Base-by-base conservation (phyloP, 805 yeast genomes). In the Kodamaea jinghongensis region DNA sequence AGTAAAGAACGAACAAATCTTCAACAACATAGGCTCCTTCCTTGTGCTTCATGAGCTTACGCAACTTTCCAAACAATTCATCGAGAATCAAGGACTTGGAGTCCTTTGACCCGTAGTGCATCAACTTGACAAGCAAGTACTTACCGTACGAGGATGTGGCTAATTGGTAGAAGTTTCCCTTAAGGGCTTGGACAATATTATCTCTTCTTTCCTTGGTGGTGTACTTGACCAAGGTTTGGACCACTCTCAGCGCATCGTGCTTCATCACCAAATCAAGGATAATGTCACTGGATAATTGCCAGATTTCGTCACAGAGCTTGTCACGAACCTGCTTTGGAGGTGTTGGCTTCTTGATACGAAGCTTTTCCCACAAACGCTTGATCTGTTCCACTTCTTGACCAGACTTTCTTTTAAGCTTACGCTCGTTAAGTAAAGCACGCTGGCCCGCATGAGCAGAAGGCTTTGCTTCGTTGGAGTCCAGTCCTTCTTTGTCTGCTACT, bases 1-100 rank as follows among this genome's bases (percentile, higher is more conserved):
- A 79, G 62, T 90, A 91, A 42, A 89, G 76, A 16, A 87, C 86
- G 58, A 73, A 91, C 55, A 87, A 72, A 71, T 91, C 99, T 65
- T 91, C 98, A 49, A 90, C 89, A 28, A 91, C 98, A 55, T 91
- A 89, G 10, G 98, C 98, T 65, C 97, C 99, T 73, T 91, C 98
- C 68, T 86, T 83, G 67, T 91, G 97, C 71, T 95, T 81, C 93
- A 91, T 88, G 43, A 91, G 71, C 65, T 88, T 91, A 61, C 96
- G 76, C 55, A 87, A 77, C 52, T 83, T 82, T 36, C 99, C 99
- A 56, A 89, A 96, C 49, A 91, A 73, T 66, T 89, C 96, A 55
- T 83, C 75, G 41, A 90, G 73, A 41, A 91, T 83, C 27, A 78
- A 51, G 39, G 79, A 83, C 54, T 96, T 76, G 1, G 90, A 79